Base-by-base conservation (phyloP, 257 asterid species). In the Fraxinus anomala region DNA sequence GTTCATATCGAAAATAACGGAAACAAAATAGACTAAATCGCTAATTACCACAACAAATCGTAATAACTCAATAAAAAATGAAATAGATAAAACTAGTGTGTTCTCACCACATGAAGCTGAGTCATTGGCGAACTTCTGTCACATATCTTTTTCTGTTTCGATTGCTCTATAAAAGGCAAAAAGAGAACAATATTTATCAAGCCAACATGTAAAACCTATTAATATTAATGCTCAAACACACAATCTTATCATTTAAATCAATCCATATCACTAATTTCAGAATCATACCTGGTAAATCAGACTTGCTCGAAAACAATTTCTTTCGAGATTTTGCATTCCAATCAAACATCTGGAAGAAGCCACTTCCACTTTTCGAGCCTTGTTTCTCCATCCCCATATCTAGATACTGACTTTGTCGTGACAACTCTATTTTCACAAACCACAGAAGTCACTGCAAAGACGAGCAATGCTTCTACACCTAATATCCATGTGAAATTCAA, bases 301-400 rank as follows among this genome's bases (percentile, higher is more conserved):
- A 87, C 82, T 92, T 91, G 94, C 85, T 90, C 4, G 92, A 82
- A 80, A 92, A 90, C 86, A 91, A 77, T 80, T 95, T 95, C 89
- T 92, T 95, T 21, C 94, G 92, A 59, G 99, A 95, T 83, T 92
- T 92, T 21, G 91, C 90, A 75, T 91, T 92, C 99, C 99, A 95
- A 83, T 92, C 97, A 75, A 95, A 95, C 80, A 92, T 86, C 85
- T 92, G 98, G 36, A 92, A 89, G 87, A 95, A 86, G 33, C 97
- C 96, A 75, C 97, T 89, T 76, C 91, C 97, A 47, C 87, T 87
- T 82, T 82, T 94, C 26, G 92, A 85, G 77, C 85, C 84, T 70
- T 87, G 91, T 82, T 84, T 91, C 78, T 95, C 99, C 16, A 83
- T 87, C 51, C 96, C 96, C 97, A 91, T 91, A 40, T 81, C 79